Evolutionary conservation across 805 yeast species (phyloP), one percentile per base, ranked within the genome.

Genomic region (Lachancea fermentati): DNA sequence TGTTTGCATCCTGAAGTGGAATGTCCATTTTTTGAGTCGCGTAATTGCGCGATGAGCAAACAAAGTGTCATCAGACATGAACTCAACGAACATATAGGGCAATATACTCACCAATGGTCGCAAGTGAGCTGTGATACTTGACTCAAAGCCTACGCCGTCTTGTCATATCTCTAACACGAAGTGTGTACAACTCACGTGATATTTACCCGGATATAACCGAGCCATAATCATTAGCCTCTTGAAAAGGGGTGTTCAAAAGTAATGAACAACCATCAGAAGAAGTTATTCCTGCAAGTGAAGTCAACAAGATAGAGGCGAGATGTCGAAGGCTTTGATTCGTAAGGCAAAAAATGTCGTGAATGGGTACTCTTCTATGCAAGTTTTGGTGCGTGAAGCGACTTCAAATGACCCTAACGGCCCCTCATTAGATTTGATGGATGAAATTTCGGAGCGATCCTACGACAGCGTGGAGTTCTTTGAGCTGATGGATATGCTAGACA

Each of bases 401-500:
- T 78, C 93, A 45, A 91, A 91, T 58, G 96, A 85, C 49, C 72
- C 88, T 2, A 69, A 79, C 43, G 91, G 95, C 2, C 96, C 97
- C n/a, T 71, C 83, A 34, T 75, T 85, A 12, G 67, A 72, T 36
- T 85, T 82, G 43, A 79, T 91, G 88, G 88, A 85, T 49, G 95
- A 86, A 39, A 73, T 91, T 29, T 82, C 95, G 2, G 72, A 77
- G 38, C 71, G 76, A 50, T 85, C 96, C 1, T 81, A 75, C 58
- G 83, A 79, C 44, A 66, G 67, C 47, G 78, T 81, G 5, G 94
- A 86, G 52, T 79, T 88, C 53, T 72, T 87, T 55, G 95, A 88
- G 57, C 78, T 88, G 34, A 85, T 91, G 94, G 97, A 91, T 57
- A 87, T 91, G 81, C 65, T 91, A 33, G 97, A 91, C 65, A 78